phyloP scores from a whole-genome alignment of 331 rosid genomes.

The Rhamnella rubrinervis region DNA sequence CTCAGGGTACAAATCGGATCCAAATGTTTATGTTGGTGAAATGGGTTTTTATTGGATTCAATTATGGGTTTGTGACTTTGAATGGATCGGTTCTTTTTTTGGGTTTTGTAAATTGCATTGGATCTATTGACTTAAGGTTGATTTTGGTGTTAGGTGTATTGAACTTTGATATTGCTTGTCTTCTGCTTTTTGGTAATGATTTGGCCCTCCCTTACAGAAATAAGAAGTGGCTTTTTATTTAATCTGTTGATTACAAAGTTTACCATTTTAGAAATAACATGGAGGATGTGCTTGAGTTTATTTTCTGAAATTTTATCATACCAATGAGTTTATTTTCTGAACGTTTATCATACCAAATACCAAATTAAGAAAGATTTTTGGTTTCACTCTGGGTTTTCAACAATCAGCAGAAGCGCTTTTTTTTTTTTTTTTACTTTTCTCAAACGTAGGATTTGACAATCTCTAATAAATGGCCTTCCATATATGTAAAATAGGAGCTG shows the following conservation, averaged over 20 bases:
- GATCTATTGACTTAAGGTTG: conserved; percentile 5
- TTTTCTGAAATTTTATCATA: not conserved
- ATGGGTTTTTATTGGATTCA: not conserved
- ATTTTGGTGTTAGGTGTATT: not conserved
- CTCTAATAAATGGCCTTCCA: not conserved
- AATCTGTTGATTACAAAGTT: not conserved
- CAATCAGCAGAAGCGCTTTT: conserved; percentile 1
- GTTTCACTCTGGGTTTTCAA: not conserved
- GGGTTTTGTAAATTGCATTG: not conserved
- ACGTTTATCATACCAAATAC: not conserved
- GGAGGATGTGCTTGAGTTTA: not conserved
- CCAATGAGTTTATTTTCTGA: not conserved
- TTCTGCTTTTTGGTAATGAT: not conserved
- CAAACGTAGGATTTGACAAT: not conserved
- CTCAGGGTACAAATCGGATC: conserved; percentile 13
- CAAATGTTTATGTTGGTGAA: not conserved
- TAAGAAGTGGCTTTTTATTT: not conserved
- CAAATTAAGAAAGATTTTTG: not conserved
- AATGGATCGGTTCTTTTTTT: conserved; percentile 15
- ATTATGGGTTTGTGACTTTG: not conserved
- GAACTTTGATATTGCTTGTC: not conserved
- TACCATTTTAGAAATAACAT: no score
- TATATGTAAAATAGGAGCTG: no score
- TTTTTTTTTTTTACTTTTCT: not conserved
- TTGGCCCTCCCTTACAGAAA: not conserved